Evolutionary conservation across 176 grass and related monocot species (phyloP), one percentile per base, ranked within the genome.

Genomic region (Musa beccarii): DNA sequence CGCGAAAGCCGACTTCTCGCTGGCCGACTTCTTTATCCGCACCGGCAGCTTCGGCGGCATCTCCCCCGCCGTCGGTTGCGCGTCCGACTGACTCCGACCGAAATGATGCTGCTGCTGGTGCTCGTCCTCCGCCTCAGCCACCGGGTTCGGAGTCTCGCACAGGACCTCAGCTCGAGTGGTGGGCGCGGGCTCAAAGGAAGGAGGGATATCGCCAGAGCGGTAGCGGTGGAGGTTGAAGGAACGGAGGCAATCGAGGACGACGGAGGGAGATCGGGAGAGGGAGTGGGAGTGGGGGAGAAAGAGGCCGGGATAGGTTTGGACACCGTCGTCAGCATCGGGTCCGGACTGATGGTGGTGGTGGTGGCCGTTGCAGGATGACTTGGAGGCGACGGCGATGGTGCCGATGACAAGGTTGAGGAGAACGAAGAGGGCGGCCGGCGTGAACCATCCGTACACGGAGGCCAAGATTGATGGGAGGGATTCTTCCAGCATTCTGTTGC

Each of bases 371-470:
- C 83, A 66, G 56, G 73, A 4, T 25, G 2, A 59, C 86, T 89
- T 94, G 83, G 90, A 94, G 52, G 86, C 91, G 70, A 99, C 76
- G 66, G 90, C 95, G 76, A 99, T 99, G 86, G 90, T 94, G 22
- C 95, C 95, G 65, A 99, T 94, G 84, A 99, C 90, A 76, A 99
- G 19, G 84, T 94, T 99, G 81, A 99, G 80, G 16, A 99, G 76
- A 20, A 99, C 12, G 86, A 99, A 99, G 43, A 99, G 78, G 50
- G 94, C 86, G 24, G 86, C 59, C 0, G 95, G 95, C 9, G 88
- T 99, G 84, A 99, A 87, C 83, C 83, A 94, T 0, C 95, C 87
- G 71, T 85, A 65, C n/a, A 94, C 78, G 11, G 86, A 73, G 76
- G 82, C 89, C 81, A 76, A 86, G 53, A 94, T 63, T 71, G 88